Evolutionary conservation across 2,329 filamentous ascomycete genomes (phyloP).

Genomic region (Canariomyces notabilis): DNA sequence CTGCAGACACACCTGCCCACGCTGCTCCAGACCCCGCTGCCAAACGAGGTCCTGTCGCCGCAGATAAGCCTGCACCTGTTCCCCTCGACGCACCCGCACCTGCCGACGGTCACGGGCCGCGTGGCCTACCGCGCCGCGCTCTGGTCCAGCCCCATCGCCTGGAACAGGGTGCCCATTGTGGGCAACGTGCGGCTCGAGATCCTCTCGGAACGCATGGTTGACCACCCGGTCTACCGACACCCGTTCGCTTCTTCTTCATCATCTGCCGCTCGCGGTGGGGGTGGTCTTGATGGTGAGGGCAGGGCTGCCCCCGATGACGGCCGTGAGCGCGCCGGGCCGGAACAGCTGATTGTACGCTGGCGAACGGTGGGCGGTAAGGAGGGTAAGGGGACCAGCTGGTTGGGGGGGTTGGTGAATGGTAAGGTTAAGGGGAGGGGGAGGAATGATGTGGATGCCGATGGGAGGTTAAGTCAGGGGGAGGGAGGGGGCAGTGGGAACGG

Average conservation of each 20-base stretch:
- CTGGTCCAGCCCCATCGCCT: slow-evolving; percentile 93
- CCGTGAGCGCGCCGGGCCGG: slow-evolving; percentile 52
- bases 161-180: slow-evolving; percentile 86
- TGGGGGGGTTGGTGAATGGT: slow-evolving; percentile 24
- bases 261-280: too few species aligned
- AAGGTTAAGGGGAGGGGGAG: slow-evolving; percentile 1
- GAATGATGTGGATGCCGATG: slow-evolving; percentile 24
- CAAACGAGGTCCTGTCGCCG: slow-evolving; percentile 71
- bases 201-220: slow-evolving; percentile 80
- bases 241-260: too few species aligned
- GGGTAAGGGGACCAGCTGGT: slow-evolving; percentile 26
- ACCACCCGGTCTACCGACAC: slow-evolving; percentile 42
- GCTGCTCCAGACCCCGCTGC: slow-evolving; percentile 60
- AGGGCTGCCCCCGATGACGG: too few species aligned
- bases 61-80: slow-evolving; percentile 68
- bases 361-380: slow-evolving; percentile 58
- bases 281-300: too few species aligned
- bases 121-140: slow-evolving; percentile 89
- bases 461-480: slow-evolving; percentile 31
- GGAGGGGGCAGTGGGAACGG: background rate
- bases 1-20: slow-evolving; percentile 64
- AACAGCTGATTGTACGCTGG: slow-evolving; percentile 91
- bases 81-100: slow-evolving; percentile 74
- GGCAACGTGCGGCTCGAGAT: slow-evolving; percentile 88
- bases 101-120: slow-evolving; percentile 85